These are phyloP conservation scores for Arthromyces matolae DNA, from an alignment of 768 basidiomycete genomes.

Conservation along the genomic window DNA sequence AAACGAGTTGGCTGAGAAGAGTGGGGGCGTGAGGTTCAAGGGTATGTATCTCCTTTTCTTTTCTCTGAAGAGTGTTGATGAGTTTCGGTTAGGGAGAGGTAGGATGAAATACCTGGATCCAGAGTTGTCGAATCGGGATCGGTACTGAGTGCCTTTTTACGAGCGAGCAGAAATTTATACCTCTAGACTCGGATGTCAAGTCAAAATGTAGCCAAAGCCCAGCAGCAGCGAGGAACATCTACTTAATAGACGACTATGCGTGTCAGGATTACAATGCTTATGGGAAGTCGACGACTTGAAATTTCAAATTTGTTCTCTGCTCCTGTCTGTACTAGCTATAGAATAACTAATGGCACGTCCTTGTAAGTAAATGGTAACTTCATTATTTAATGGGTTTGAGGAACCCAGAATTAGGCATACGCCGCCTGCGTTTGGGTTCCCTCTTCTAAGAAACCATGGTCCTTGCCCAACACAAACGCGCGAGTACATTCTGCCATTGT, in stretches of 20 bases:
- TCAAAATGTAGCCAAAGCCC: too few species aligned
- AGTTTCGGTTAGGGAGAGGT: slow-evolving; percentile 44
- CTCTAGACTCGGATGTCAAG: not conserved
- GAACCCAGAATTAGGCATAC: slow-evolving; percentile 35
- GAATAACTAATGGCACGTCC: too few species aligned
- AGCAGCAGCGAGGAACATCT: too few species aligned
- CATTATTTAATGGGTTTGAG: too few species aligned
- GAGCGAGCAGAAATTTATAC: too few species aligned
- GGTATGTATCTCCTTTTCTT: slow-evolving; percentile 31
- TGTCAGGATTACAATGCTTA: too few species aligned
- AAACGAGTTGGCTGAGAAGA: slow-evolving; percentile 28
- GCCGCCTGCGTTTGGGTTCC: slow-evolving; percentile 45
- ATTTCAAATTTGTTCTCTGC: too few species aligned
- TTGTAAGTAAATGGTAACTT: too few species aligned
- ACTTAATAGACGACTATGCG: too few species aligned
- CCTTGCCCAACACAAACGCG: slow-evolving; percentile 76
- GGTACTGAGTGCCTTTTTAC: too few species aligned
- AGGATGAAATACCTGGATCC: slow-evolving; percentile 68
- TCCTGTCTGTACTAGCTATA: too few species aligned
- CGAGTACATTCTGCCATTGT: slow-evolving; percentile 95
- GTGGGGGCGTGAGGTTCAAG: slow-evolving; percentile 59
- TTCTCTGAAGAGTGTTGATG: not conserved
- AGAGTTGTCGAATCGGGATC: slow-evolving; percentile 24
- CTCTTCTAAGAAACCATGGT: slow-evolving; percentile 50
- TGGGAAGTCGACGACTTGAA: too few species aligned